Conservation (phyloP, 1,284 basidiomycete species). For the Coniferiporia weirii region DNA sequence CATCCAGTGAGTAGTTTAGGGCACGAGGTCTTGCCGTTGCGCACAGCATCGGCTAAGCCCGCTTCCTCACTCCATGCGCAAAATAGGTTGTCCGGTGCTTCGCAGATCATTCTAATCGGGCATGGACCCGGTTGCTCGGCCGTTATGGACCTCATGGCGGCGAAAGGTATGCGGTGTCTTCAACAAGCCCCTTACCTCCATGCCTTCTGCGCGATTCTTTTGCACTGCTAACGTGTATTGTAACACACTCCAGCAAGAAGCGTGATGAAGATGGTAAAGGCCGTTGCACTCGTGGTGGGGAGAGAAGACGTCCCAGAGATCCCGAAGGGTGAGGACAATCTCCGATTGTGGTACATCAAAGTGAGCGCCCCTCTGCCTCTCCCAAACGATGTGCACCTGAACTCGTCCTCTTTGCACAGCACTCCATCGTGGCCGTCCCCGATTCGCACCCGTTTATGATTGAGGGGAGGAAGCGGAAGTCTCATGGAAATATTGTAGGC, state of each 20-base stretch:
- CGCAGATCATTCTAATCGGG: conserved; percentile 77
- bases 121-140: conserved; percentile 80
- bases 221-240: background rate
- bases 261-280: conserved; percentile 58
- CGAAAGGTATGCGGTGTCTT: conserved; percentile 49
- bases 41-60: background rate
- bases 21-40: background rate
- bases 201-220: background rate
- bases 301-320: conserved; percentile 50
- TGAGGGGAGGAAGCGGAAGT: conserved; percentile 47
- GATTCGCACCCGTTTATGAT: conserved; percentile 46
- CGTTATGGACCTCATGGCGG: conserved; percentile 68
- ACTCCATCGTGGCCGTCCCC: conserved; percentile 63
- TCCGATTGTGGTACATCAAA: conserved; percentile 61
- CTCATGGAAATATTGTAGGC: conserved; percentile 53
- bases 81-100: conserved; percentile 65
- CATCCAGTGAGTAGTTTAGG: conserved; percentile 56
- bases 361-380: conserved; percentile 30
- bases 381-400: conserved; percentile 15
- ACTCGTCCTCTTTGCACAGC: conserved; percentile 33
- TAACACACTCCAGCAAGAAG: conserved; percentile 33
- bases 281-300: conserved; percentile 76
- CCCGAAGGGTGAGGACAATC: conserved; percentile 45
- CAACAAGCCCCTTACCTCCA: background rate
- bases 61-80: background rate